Conservation (phyloP, 768 basidiomycete genomes). For the Lactifluus piperatus region DNA sequence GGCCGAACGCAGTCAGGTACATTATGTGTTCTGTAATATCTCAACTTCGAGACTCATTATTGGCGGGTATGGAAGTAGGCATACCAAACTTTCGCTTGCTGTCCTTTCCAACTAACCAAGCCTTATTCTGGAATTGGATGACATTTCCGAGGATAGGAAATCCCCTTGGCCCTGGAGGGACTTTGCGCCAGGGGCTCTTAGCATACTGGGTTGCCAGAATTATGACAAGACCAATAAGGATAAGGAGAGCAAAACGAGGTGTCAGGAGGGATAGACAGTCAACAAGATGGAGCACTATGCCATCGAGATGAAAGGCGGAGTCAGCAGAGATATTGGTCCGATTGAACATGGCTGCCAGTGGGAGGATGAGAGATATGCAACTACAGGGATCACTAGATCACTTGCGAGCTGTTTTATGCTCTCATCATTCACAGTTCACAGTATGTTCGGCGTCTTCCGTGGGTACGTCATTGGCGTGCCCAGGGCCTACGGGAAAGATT, state of each 20-base stretch:
- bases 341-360: neutral
- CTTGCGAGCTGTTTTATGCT: neutral
- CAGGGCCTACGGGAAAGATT: too few species aligned
- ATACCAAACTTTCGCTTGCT: neutral
- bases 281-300: neutral
- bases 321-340: neutral
- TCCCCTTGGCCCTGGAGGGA: slow-evolving; percentile 2
- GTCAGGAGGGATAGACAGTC: too few species aligned
- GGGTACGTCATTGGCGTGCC: too few species aligned
- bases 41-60: neutral
- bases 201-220: neutral
- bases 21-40: too few species aligned
- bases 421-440: too few species aligned
- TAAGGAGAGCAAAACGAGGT: neutral
- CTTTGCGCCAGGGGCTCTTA: neutral
- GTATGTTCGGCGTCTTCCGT: too few species aligned
- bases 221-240: neutral
- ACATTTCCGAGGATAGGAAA: slow-evolving; percentile 1
- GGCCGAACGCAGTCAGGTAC: too few species aligned
- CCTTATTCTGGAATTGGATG: neutral
- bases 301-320: neutral
- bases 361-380: neutral
- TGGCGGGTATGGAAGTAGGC: neutral
- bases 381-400: too few species aligned
- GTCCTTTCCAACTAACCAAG: neutral